Conservation (phyloP, 805 yeast species). For the Grigorovia jiainica region DNA sequence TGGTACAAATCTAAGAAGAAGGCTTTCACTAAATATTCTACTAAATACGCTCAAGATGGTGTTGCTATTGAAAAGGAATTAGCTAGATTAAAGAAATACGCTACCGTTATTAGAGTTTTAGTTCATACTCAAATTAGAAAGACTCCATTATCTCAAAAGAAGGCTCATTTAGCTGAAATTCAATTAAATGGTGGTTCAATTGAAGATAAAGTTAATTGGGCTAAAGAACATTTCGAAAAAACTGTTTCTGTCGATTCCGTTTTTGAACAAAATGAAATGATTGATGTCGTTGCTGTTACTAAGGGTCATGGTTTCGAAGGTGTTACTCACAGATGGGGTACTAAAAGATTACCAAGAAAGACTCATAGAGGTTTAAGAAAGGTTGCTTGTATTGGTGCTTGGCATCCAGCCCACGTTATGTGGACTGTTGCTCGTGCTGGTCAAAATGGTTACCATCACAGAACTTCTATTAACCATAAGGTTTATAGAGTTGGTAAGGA, state of each 20-base stretch:
- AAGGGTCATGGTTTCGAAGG: constrained; percentile 99
- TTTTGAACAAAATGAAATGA: constrained; percentile 97
- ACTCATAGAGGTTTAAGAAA: constrained; percentile 99
- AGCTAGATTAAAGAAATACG: constrained; percentile 98
- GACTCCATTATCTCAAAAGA: constrained; percentile 98
- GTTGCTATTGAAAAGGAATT: constrained; percentile 87
- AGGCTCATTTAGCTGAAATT: constrained; percentile 99
- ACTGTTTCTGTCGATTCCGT: constrained; percentile 92
- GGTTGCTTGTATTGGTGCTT: constrained; percentile 99
- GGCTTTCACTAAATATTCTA: constrained; percentile 99
- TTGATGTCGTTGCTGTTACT: constrained; percentile 98
- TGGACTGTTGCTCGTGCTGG: constrained; percentile 99
- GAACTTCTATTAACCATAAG: constrained; percentile 99
- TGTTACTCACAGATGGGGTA: constrained; percentile 99
- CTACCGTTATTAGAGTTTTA: constrained; percentile 95
- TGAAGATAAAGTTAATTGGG: constrained; percentile 97
- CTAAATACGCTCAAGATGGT: constrained; percentile 91
- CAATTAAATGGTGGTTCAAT: constrained; percentile 99
- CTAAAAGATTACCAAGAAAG: constrained; percentile 99
- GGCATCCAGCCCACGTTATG: constrained; percentile 99
- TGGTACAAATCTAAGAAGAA: constrained; percentile 99
- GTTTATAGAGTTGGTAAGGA: constrained; percentile 98
- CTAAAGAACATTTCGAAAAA: constrained; percentile 98
- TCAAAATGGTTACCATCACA: constrained; percentile 99
- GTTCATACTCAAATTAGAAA: constrained; percentile 99